Evolutionary conservation across 176 grass and related monocot species (phyloP).

Genomic region (Dendrocalamus sinicus): DNA sequence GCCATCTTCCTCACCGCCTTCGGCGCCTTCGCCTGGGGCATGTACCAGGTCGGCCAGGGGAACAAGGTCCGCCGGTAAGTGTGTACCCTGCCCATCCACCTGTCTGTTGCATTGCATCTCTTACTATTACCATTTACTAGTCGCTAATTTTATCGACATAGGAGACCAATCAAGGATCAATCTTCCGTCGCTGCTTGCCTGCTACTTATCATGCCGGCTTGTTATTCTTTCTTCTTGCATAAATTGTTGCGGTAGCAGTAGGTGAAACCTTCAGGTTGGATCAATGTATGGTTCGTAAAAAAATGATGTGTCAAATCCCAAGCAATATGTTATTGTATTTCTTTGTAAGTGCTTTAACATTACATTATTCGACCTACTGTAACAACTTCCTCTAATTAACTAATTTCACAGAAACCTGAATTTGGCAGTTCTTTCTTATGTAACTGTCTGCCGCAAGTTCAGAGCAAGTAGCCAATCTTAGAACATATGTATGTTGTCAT

Average conservation of each 20-base stretch:
- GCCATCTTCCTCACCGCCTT: slow-evolving; percentile 80
- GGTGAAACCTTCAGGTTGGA: not conserved
- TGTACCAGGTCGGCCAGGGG: slow-evolving; percentile 99
- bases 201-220: not conserved
- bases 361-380: not conserved
- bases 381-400: not conserved
- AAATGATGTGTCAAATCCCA: not conserved
- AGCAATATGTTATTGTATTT: not conserved
- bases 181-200: not conserved
- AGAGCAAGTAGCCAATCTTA: not conserved
- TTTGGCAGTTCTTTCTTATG: not conserved
- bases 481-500: not conserved
- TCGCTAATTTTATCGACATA: not conserved
- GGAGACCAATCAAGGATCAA: not conserved
- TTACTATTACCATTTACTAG: not conserved
- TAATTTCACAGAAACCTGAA: not conserved
- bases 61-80: slow-evolving; percentile 91
- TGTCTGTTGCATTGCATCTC: not conserved
- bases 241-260: not conserved
- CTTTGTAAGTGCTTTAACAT: not conserved
- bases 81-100: not conserved
- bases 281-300: not conserved
- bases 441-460: not conserved
- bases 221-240: not conserved
- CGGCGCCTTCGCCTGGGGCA: slow-evolving; percentile 83